Percentiles rank a stretch among this genome's conserved stretches.
Conservation (phyloP, 129 eudicot genomes). For the Flaveria trinervia region DNA sequence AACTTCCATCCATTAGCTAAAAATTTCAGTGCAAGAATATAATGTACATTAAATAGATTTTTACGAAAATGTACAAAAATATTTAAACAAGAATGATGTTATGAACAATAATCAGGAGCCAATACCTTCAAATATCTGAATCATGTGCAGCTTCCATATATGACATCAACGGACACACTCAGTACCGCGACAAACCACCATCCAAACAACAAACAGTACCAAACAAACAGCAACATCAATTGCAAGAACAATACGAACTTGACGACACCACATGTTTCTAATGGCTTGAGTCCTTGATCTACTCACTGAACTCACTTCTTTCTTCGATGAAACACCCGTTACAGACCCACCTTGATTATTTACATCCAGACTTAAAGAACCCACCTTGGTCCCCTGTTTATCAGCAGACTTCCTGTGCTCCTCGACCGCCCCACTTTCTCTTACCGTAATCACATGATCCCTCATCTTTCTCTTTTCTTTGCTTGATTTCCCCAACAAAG, state of each 20-base stretch:
- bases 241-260: constrained; percentile 67
- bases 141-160: constrained; percentile 33
- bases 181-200: constrained; percentile 61
- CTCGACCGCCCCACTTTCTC: constrained; percentile 55
- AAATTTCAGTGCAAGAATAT: constrained; percentile 13
- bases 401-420: constrained; percentile 56
- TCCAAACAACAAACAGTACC: constrained; percentile 60
- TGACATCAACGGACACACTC: constrained; percentile 45
- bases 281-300: constrained; percentile 49
- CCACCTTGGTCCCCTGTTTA: constrained; percentile 42
- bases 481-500: constrained; percentile 58
- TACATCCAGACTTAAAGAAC: constrained; percentile 35
- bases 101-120: constrained; percentile 27
- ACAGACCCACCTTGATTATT: constrained; percentile 37
- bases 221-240: constrained; percentile 66
- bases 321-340: constrained; percentile 37
- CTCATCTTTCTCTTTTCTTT: constrained; percentile 59
- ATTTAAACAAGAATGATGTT: constrained; percentile 31
- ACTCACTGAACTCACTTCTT: constrained; percentile 46
- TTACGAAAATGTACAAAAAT: constrained; percentile 31
- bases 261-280: constrained; percentile 68
- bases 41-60: constrained; percentile 32
- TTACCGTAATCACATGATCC: constrained; percentile 59
- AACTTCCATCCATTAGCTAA: background rate
- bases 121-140: constrained; percentile 26